Conservation (phyloP, 1,284 basidiomycete genomes). For the Schizophyllum commune region DNA sequence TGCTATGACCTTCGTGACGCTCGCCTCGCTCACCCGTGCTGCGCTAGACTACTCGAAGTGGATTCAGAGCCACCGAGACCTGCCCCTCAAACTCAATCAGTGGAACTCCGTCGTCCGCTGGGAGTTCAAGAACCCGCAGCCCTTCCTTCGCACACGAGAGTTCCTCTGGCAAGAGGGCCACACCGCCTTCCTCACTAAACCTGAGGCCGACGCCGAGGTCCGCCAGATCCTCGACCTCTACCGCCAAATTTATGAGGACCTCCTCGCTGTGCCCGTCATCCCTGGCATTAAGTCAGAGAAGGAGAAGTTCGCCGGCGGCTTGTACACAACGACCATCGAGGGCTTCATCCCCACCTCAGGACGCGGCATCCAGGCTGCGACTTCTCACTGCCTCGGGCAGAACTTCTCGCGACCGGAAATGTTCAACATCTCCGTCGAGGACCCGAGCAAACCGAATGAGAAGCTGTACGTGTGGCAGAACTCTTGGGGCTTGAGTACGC, state of each 20-base stretch:
- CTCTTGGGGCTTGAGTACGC: slow-evolving; percentile 97
- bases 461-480: slow-evolving; percentile 95
- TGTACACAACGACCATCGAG: slow-evolving; percentile 98
- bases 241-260: slow-evolving; percentile 92
- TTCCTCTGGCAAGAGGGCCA: slow-evolving; percentile 99
- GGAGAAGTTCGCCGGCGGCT: slow-evolving; percentile 97
- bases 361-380: slow-evolving; percentile 96
- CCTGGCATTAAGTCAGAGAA: slow-evolving; percentile 98
- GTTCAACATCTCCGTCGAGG: slow-evolving; percentile 98
- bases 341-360: slow-evolving; percentile 97
- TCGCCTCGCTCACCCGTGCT: slow-evolving; percentile 18
- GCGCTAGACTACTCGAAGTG: slow-evolving; percentile 83
- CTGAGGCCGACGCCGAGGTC: slow-evolving; percentile 89
- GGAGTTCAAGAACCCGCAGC: slow-evolving; percentile 99
- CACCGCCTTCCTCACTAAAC: slow-evolving; percentile 87
- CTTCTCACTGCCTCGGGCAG: slow-evolving; percentile 96
- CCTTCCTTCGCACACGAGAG: slow-evolving; percentile 97
- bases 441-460: slow-evolving; percentile 70
- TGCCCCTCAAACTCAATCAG: slow-evolving; percentile 96
- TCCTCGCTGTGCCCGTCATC: slow-evolving; percentile 96
- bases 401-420: slow-evolving; percentile 95
- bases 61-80: slow-evolving; percentile 96
- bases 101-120: slow-evolving; percentile 99
- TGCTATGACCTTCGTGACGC: background rate
- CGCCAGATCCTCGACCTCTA: slow-evolving; percentile 94